Evolutionary conservation across 2,329 filamentous ascomycete species (phyloP), one percentile per base, ranked within the genome.

Genomic region (Helotiales sp.): DNA sequence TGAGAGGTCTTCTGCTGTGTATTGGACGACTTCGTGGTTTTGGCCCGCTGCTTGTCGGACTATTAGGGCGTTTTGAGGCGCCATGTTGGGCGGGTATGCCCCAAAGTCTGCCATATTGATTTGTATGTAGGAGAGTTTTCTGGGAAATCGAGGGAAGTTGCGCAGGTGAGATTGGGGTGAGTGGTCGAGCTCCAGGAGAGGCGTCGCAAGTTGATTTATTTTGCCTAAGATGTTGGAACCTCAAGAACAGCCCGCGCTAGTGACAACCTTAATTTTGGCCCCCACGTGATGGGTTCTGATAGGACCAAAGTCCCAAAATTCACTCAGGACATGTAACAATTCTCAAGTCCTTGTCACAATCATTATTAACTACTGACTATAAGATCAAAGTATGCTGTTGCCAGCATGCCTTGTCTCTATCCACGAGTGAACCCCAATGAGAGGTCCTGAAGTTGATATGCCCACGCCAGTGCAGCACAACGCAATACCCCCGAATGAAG

Each of bases 1-100:
- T 55, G 87, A 85, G 47, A 95, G 82, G 74, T 92, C 89, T 72
- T 92, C 89, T 72, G 90, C 91, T n/a, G 89, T 89, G 76, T 90
- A 90, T 32, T 84, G 82, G 7, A 87, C 85, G 26, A 89, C 85
- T 22, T 85, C 86, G 74, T 90, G 88, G 68, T 88, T 83, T 37
- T 85, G 82, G 63, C 81, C 81, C 43, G 85, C 81, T 69, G 83
- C 78, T 74, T 87, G 82, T 64, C 88, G 84, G 52, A 88, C 82
- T 63, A 89, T 82, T 52, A 90, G 84, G 52, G 87, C 86, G 75
- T 90, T 87, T 75, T 88, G 84, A 17, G 88, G 86, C 74, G 83
- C 83, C 84, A 90, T 89, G 69, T 90, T 89, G 17, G 88, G 86
- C 79, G 88, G 87, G 72, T 89, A 90, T 61, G 88, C 85, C 70